Base-by-base conservation (phyloP, 2,329 filamentous ascomycete species). In the Coniochaeta prunicola region DNA sequence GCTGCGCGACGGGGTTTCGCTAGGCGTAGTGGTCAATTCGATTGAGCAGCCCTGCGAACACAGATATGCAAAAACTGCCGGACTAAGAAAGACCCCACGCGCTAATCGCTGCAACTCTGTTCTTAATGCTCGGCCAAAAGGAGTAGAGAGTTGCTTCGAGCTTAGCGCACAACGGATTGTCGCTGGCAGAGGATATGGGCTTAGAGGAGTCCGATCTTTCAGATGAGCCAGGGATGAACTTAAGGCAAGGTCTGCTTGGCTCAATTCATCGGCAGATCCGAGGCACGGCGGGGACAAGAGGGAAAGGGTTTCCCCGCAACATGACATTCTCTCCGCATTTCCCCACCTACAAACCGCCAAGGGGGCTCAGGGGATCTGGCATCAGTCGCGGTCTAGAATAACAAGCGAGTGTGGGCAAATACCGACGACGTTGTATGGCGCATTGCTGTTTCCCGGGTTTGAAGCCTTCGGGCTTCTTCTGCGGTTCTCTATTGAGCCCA, bases 271-370 rank as follows among this genome's bases (percentile, higher is more conserved):
- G 50, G 50, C 50, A 54, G 26, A 31, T 54, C 50, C 31, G 31
- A 34, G 24, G 50, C 19, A 2, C 26, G 28, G 17, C 28, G 50
- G 26, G n/a, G 17, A 55, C n/a, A 31, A 34, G 30, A 21, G 53
- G 53, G 53, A 55, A 34, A 55, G 28, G 30, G 53, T 55, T 55
- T 55, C 53, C 53, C 53, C 53, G 53, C 53, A 34, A 24, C 28
- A 15, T 55, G 28, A n/a, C 24, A 24, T 24, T 26, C 45, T 50
- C 53, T 36, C 53, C 30, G 30, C 30, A 36, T 55, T 36, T 36
- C 30, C 45, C 45, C 45, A 45, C 45, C 9, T 12, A 2, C 45
- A 50, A 50, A 26, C 45, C n/a, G 45, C 17, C 36, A 2, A n/a
- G 36, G 36, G n/a, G 36, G 36, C 9, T 38, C 36, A 38, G 17